phyloP scores from a whole-genome alignment of 2,329 filamentous ascomycete genomes.

The Alternaria atra region DNA sequence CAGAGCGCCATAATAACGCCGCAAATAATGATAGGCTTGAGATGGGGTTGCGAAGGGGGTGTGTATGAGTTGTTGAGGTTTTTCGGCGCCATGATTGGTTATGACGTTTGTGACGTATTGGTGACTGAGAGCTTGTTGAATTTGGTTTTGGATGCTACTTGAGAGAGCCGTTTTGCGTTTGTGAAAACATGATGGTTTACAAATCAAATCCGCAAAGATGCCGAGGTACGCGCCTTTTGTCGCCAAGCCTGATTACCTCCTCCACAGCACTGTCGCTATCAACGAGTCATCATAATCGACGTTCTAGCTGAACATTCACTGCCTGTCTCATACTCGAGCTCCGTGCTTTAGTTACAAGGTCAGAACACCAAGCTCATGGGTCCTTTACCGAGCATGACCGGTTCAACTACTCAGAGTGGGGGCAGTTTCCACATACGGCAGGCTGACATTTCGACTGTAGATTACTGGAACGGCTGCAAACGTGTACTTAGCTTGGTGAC shows the following conservation, averaged over 20 bases:
- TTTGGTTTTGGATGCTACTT: background rate
- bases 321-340: background rate
- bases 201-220: background rate
- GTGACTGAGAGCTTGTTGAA: background rate
- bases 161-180: background rate
- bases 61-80: slow-evolving; percentile 32
- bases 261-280: background rate
- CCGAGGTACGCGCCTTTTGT: background rate
- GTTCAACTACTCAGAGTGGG: background rate
- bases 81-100: slow-evolving; percentile 21
- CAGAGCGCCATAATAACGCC: slow-evolving; percentile 37
- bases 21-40: slow-evolving; percentile 32
- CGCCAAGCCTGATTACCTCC: background rate
- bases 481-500: slow-evolving; percentile 29
- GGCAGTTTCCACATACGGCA: slow-evolving; percentile 38
- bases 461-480: slow-evolving; percentile 49
- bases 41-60: slow-evolving; percentile 21
- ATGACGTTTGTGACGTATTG: background rate
- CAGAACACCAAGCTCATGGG: background rate
- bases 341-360: background rate
- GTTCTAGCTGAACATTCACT: background rate
- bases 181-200: background rate
- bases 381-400: slow-evolving; percentile 2
- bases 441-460: slow-evolving; percentile 22
- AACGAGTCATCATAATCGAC: background rate